These are phyloP conservation scores for Aspergillus glaucus DNA, from an alignment of 2,329 filamentous ascomycete genomes.

Conservation along the genomic window DNA sequence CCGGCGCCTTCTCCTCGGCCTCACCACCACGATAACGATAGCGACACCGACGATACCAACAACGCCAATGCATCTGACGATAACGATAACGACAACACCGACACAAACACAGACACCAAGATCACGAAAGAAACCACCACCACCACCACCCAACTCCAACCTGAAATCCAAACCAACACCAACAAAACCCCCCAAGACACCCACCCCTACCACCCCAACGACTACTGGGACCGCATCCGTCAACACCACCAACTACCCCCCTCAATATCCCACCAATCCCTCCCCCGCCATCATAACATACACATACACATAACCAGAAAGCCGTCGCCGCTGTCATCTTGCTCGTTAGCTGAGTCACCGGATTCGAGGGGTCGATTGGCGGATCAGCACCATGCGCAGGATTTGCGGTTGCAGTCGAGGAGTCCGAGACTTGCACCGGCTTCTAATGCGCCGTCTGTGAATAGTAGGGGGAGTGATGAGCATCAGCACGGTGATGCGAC, in stretches of 20 bases:
- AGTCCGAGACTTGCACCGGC: conserved; percentile 9
- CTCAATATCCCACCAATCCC: conserved; percentile 4
- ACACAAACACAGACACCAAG: too few species aligned
- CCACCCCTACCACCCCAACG: neutral
- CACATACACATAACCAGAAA: neutral
- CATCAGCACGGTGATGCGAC: neutral
- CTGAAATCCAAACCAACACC: neutral
- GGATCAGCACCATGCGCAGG: conserved; percentile 21
- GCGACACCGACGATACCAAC: too few species aligned
- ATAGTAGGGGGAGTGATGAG: neutral
- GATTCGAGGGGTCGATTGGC: conserved; percentile 10
- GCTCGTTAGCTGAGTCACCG: too few species aligned
- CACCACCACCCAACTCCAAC: neutral
- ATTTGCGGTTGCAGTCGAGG: conserved; percentile 32
- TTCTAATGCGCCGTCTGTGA: neutral
- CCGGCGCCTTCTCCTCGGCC: too few species aligned
- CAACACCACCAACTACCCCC: neutral
- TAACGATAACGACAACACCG: too few species aligned
- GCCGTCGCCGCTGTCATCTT: neutral
- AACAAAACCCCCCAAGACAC: neutral
- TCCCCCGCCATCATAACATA: neutral
- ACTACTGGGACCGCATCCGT: neutral
- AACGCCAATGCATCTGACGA: too few species aligned
- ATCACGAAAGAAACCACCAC: too few species aligned
- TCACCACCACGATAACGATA: too few species aligned